Percentiles rank a stretch among this genome's conserved stretches.
Conservation (phyloP, 139 green algal genomes). For the Nannochloris sp. region DNA sequence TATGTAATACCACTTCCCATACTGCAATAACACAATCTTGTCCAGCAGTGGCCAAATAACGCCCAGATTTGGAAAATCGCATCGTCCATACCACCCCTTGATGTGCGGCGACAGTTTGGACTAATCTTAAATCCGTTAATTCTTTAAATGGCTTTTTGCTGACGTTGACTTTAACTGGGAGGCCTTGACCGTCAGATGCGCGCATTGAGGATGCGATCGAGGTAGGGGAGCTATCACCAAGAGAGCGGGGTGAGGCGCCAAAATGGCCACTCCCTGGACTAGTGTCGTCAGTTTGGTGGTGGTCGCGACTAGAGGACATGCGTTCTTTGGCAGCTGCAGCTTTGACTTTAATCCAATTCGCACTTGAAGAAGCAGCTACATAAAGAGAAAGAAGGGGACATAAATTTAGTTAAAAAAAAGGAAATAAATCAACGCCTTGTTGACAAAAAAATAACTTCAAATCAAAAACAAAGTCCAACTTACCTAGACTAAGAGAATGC, state of each 20-base stretch:
- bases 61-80: conserved; percentile 59
- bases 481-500: conserved; percentile 3
- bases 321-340: not conserved
- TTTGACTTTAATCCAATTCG: conserved; percentile 5
- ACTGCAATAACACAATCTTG: conserved; percentile 73
- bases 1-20: conserved; percentile 49
- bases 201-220: not conserved
- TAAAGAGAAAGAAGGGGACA: conserved; percentile 5
- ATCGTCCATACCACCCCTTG: conserved; percentile 68
- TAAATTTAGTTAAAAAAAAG: too few species aligned
- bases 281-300: too few species aligned
- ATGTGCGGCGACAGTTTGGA: conserved; percentile 48
- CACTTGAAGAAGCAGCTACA: not conserved
- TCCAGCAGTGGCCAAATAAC: conserved; percentile 74
- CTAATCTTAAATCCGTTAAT: conserved; percentile 49
- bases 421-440: too few species aligned
- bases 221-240: too few species aligned
- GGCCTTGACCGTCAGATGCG: conserved; percentile 9
- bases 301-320: not conserved
- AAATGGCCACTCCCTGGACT: too few species aligned
- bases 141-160: conserved; percentile 58
- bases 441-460: too few species aligned
- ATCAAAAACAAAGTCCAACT: too few species aligned
- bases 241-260: too few species aligned
- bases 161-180: conserved; percentile 45